Evolutionary conservation across 331 rosid genomes (phyloP).

Genomic region (Prunus yedoensis): DNA sequence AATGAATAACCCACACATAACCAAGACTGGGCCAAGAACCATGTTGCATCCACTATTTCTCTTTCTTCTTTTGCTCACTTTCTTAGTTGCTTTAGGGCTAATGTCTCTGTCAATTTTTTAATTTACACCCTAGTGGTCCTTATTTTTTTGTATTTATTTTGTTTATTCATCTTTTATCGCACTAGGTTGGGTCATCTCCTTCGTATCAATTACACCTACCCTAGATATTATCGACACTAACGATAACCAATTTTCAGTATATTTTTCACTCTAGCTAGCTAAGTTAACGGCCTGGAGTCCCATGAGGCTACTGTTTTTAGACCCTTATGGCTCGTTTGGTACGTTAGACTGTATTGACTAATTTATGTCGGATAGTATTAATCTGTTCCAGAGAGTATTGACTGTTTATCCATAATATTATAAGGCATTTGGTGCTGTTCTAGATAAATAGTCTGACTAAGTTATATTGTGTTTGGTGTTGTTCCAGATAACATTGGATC

Average conservation of each 20-base stretch:
- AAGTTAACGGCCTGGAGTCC: too few relatives aligned
- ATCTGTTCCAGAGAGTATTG: too few relatives aligned
- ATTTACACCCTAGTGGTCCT: slow-evolving; percentile 15
- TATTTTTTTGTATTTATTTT: not conserved
- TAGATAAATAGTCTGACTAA: too few relatives aligned
- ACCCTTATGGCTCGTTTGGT: too few relatives aligned
- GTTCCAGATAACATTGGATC: too few relatives aligned
- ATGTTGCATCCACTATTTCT: slow-evolving; percentile 25
- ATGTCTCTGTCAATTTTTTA: slow-evolving; percentile 26
- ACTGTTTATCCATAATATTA: too few relatives aligned
- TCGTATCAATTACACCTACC: not conserved
- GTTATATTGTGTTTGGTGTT: too few relatives aligned
- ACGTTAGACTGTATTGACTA: too few relatives aligned
- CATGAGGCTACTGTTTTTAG: too few relatives aligned
- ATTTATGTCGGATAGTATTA: too few relatives aligned
- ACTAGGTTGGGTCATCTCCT: not conserved
- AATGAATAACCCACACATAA: slow-evolving; percentile 15
- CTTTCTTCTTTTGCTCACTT: slow-evolving; percentile 21
- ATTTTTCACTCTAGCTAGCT: too few relatives aligned
- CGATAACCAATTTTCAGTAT: not conserved
- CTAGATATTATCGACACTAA: not conserved
- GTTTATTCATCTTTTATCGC: not conserved
- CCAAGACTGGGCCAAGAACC: slow-evolving; percentile 26
- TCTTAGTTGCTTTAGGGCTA: slow-evolving; percentile 25
- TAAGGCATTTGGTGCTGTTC: too few relatives aligned